A percentile compares a stretch with the other conserved stretches of the same genome.
Evolutionary conservation across 2,329 filamentous ascomycete genomes (phyloP).

Genomic region (Hymenoscyphus linearis): DNA sequence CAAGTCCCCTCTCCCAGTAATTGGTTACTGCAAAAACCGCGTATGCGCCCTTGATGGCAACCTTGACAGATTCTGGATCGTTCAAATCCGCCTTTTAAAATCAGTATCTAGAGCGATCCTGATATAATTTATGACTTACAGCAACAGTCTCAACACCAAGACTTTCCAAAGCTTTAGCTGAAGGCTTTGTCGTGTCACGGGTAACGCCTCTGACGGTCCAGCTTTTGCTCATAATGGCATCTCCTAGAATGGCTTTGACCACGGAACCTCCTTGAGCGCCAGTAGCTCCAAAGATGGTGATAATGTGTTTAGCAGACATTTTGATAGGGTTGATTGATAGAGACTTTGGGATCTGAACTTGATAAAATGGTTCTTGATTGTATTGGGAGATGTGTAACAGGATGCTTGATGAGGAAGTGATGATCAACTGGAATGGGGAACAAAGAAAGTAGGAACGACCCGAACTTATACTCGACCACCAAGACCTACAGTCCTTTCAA

Average conservation of each 20-base stretch:
- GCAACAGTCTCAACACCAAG: slow-evolving; percentile 41
- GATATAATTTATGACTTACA: slow-evolving; percentile 23
- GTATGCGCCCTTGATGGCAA: slow-evolving; percentile 29
- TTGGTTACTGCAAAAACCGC: slow-evolving; percentile 32
- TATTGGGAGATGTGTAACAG: background rate
- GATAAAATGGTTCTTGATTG: background rate
- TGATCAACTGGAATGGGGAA: background rate
- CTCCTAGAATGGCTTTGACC: slow-evolving; percentile 43
- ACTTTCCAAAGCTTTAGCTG: slow-evolving; percentile 37
- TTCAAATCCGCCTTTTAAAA: slow-evolving; percentile 36
- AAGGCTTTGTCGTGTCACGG: slow-evolving; percentile 38
- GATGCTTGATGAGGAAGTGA: background rate
- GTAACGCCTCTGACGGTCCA: slow-evolving; percentile 45
- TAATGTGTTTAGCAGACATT: slow-evolving; percentile 34
- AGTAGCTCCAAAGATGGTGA: slow-evolving; percentile 44
- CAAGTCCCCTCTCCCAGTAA: slow-evolving; percentile 34
- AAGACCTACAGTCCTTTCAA: background rate
- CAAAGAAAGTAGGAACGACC: background rate
- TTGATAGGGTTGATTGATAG: background rate
- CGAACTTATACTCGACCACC: background rate
- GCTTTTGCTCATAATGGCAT: slow-evolving; percentile 36
- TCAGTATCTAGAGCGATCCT: background rate
- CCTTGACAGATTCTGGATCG: slow-evolving; percentile 36
- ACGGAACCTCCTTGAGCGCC: slow-evolving; percentile 49
- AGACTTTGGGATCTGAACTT: background rate